Evolutionary conservation across 148 eudicot genomes (phyloP).

Genomic region (Spergularia marina): DNA sequence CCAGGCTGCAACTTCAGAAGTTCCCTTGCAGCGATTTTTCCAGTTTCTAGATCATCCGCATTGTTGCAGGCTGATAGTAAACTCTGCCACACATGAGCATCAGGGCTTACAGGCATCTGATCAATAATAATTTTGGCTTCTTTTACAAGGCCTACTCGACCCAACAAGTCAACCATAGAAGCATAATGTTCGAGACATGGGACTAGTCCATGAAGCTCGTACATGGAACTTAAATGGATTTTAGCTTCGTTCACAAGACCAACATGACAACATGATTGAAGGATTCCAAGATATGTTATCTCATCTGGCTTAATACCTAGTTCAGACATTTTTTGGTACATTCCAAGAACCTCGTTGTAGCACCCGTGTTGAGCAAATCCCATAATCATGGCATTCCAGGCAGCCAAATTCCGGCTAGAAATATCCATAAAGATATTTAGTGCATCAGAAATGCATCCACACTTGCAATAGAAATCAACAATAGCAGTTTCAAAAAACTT

Average conservation of each 20-base stretch:
- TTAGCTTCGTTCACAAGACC: constrained; percentile 51
- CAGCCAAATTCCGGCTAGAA: constrained; percentile 43
- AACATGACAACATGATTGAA: constrained; percentile 54
- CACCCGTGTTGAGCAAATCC: constrained; percentile 57
- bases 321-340: constrained; percentile 35
- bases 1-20: constrained; percentile 53
- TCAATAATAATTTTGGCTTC: constrained; percentile 49
- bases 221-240: constrained; percentile 41
- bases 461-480: constrained; percentile 55
- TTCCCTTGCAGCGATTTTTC: constrained; percentile 46
- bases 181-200: constrained; percentile 67
- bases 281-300: constrained; percentile 62
- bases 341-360: constrained; percentile 33
- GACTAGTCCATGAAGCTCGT: constrained; percentile 39
- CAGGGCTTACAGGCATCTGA: constrained; percentile 50
- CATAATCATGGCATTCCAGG: constrained; percentile 60
- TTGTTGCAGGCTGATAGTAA: constrained; percentile 52
- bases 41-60: constrained; percentile 37
- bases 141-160: constrained; percentile 50
- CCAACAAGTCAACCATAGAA: constrained; percentile 49
- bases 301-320: constrained; percentile 44
- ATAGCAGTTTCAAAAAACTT: constrained; percentile 48
- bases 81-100: constrained; percentile 65
- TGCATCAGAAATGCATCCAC: constrained; percentile 53
- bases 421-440: constrained; percentile 32